Evolutionary conservation across 2,329 filamentous ascomycete species (phyloP).

Genomic region (Hansfordia pulvinata): DNA sequence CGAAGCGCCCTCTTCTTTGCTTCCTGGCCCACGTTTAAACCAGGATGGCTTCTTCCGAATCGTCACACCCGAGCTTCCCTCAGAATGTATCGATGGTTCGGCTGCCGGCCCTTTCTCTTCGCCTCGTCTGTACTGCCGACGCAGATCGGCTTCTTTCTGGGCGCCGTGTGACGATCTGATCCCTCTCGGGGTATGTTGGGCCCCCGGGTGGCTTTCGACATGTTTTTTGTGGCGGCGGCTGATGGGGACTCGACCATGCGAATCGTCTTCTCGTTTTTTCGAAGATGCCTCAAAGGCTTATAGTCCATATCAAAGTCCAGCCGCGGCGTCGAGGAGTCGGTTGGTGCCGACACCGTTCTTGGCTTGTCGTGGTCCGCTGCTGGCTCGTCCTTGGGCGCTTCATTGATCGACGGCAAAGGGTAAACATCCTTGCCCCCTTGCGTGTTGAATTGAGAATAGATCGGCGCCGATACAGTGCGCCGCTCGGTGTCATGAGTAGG

Average conservation of each 20-base stretch:
- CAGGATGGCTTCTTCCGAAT: constrained; percentile 33
- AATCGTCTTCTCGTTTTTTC: constrained; percentile 35
- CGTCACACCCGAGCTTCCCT: constrained; percentile 11
- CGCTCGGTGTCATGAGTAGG: no score
- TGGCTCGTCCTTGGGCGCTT: constrained; percentile 14
- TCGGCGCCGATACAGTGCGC: constrained; percentile 36
- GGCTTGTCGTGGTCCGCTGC: constrained; percentile 16
- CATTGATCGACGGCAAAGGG: constrained; percentile 34
- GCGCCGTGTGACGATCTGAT: constrained; percentile 4
- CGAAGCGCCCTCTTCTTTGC: no score
- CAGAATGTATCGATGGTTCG: constrained; percentile 7
- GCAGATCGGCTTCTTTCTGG: constrained; percentile 8
- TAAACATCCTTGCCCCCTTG: constrained; percentile 19
- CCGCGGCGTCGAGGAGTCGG: constrained; percentile 5
- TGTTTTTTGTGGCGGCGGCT: no score
- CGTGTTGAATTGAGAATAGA: constrained; percentile 24
- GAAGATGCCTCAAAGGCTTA: constrained; percentile 28
- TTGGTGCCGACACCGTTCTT: constrained; percentile 33
- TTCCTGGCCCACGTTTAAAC: constrained; percentile 35
- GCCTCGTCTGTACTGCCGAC: constrained; percentile 14
- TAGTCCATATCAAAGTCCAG: constrained; percentile 13
- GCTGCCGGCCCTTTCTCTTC: constrained; percentile 4
- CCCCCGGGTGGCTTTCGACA: no score
- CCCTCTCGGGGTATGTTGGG: no score
- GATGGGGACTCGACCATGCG: constrained; percentile 38